Percentiles rank a stretch among this genome's conserved stretches.
Evolutionary conservation across 179 eudicot species (phyloP).

Genomic region (Beta corolliflora): DNA sequence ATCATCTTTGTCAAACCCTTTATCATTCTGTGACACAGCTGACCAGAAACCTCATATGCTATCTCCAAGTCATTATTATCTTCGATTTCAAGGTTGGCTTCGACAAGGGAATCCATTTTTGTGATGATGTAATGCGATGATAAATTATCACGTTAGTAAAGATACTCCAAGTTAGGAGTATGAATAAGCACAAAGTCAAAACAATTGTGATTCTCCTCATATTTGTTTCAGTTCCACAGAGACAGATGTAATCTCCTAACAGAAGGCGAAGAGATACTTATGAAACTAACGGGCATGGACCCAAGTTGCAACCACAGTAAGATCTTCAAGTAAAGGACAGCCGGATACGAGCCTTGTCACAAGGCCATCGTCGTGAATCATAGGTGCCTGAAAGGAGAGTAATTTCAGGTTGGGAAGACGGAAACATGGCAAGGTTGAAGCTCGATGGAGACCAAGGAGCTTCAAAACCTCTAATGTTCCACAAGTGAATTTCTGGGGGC

Average conservation of each 20-base stretch:
- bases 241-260: neutral
- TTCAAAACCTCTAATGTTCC: slow-evolving; percentile 14
- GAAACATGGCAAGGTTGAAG: too few species aligned
- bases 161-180: neutral
- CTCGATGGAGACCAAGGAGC: slow-evolving; percentile 1
- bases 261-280: neutral
- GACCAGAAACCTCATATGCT: neutral
- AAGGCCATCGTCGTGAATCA: neutral
- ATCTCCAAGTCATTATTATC: too few species aligned
- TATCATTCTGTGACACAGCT: too few species aligned
- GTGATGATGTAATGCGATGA: neutral
- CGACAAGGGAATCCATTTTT: neutral
- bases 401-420: slow-evolving; percentile 4
- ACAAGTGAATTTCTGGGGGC: slow-evolving; percentile 6
- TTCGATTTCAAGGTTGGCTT: neutral
- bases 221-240: neutral
- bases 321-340: too few species aligned
- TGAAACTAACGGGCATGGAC: neutral
- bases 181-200: too few species aligned
- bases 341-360: slow-evolving; percentile 6
- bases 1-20: too few species aligned
- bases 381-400: neutral
- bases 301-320: slow-evolving; percentile 2
- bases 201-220: neutral
- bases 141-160: neutral